Conservation (phyloP, 2,329 filamentous ascomycete genomes). For the Elsinoe perseae region DNA sequence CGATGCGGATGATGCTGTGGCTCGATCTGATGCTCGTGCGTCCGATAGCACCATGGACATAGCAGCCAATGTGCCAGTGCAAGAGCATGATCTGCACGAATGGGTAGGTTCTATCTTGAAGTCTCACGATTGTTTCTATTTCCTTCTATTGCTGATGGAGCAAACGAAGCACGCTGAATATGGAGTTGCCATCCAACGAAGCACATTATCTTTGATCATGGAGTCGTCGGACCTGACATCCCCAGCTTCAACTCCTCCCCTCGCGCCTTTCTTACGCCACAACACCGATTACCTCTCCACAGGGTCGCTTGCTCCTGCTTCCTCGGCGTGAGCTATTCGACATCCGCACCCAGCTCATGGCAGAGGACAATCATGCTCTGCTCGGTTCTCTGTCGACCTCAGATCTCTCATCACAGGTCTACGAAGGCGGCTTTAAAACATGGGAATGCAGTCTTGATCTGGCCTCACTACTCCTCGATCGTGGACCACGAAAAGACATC, state of each 20-base stretch:
- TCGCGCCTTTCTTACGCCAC: constrained; percentile 65
- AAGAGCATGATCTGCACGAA: constrained; percentile 37
- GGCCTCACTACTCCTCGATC: constrained; percentile 53
- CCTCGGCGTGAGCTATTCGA: constrained; percentile 76
- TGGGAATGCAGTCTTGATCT: constrained; percentile 82
- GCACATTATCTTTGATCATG: no score
- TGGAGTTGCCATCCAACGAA: no score
- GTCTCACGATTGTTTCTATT: constrained; percentile 4
- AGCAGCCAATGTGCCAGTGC: constrained; percentile 20
- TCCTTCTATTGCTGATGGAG: neutral
- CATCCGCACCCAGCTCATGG: constrained; percentile 72
- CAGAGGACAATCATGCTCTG: constrained; percentile 49
- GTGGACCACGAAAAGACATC: constrained; percentile 42
- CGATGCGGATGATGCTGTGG: constrained; percentile 23
- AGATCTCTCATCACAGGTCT: constrained; percentile 73
- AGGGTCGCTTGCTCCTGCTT: constrained; percentile 47
- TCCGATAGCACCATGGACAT: neutral
- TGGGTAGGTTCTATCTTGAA: constrained; percentile 35
- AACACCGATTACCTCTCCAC: constrained; percentile 53
- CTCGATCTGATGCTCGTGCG: constrained; percentile 2
- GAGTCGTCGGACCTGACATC: no score
- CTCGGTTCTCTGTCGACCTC: constrained; percentile 58
- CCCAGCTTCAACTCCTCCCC: constrained; percentile 52
- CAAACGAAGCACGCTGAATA: no score
- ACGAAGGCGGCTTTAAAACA: constrained; percentile 82